phyloP scores from a whole-genome alignment of 106 monocot species.

The Dendrobium chrysotoxum region DNA sequence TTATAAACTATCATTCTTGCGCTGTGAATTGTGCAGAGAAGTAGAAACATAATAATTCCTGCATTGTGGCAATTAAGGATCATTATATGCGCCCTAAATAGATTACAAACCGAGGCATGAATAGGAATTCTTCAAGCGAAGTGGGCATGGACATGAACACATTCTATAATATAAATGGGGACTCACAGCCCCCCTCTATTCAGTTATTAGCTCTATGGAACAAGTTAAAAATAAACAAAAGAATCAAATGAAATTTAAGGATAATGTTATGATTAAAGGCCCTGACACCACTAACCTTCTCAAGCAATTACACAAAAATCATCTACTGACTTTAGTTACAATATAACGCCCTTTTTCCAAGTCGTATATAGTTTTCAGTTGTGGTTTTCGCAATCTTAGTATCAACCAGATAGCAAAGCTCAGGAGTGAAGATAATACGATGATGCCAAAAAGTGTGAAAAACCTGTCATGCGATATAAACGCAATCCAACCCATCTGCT shows the following conservation, averaged over 20 bases:
- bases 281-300: not conserved
- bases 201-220: not conserved
- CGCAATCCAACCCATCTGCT: constrained; percentile 23
- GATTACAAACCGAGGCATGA: too few species aligned
- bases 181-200: not conserved
- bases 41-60: too few species aligned
- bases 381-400: constrained; percentile 64
- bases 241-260: constrained; percentile 3
- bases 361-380: constrained; percentile 80
- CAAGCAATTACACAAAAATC: constrained; percentile 4
- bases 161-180: too few species aligned
- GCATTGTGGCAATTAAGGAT: too few species aligned
- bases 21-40: too few species aligned
- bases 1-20: too few species aligned
- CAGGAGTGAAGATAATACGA: constrained; percentile 10
- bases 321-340: constrained; percentile 45
- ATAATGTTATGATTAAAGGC: not conserved
- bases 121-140: too few species aligned
- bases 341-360: constrained; percentile 90
- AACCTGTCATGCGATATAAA: constrained; percentile 15
- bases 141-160: too few species aligned
- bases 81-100: too few species aligned
- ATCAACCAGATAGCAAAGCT: constrained; percentile 25
- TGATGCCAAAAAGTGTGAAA: constrained; percentile 20
- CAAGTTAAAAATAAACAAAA: not conserved